Evolutionary conservation across 257 asterid species (phyloP).

Genomic region (Jacaranda copaia): DNA sequence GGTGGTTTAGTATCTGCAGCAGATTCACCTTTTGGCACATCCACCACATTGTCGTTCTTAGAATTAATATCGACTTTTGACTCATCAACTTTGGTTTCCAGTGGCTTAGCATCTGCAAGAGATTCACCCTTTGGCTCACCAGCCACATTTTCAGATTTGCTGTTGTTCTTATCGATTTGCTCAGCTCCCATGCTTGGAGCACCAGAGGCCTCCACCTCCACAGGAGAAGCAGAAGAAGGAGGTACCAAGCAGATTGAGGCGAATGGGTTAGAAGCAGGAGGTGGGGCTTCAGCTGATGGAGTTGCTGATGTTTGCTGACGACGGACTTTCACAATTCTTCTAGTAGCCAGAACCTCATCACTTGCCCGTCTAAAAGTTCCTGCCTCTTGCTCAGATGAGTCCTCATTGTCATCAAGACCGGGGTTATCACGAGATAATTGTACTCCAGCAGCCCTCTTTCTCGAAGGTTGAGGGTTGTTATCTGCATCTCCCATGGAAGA

Average conservation of each 20-base stretch:
- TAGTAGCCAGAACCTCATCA: conserved; percentile 78
- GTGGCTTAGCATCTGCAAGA: conserved; percentile 29
- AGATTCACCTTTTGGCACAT: conserved; percentile 42
- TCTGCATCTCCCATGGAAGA: conserved; percentile 81
- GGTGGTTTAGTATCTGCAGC: conserved; percentile 27
- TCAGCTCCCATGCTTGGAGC: conserved; percentile 42
- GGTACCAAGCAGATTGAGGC: conserved; percentile 69
- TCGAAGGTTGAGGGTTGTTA: conserved; percentile 66
- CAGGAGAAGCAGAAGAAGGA: conserved; percentile 45
- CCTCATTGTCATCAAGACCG: conserved; percentile 83
- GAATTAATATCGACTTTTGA: not conserved
- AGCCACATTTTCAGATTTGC: conserved; percentile 44
- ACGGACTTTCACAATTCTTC: conserved; percentile 90
- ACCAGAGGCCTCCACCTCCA: conserved; percentile 35
- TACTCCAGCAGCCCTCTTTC: conserved; percentile 88
- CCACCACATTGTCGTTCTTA: conserved; percentile 46
- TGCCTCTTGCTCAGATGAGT: conserved; percentile 60
- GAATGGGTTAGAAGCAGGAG: conserved; percentile 76
- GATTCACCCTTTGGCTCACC: conserved; percentile 44
- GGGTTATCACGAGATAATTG: conserved; percentile 86
- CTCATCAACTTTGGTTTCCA: not conserved
- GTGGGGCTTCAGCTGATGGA: conserved; percentile 49
- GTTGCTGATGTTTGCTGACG: conserved; percentile 58
- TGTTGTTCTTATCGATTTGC: conserved; percentile 32
- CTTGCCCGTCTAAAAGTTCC: conserved; percentile 90